Evolutionary conservation across 176 grass and related monocot genomes (phyloP), one percentile per base, ranked within the genome.

Genomic region (Musa troglodytarum): DNA sequence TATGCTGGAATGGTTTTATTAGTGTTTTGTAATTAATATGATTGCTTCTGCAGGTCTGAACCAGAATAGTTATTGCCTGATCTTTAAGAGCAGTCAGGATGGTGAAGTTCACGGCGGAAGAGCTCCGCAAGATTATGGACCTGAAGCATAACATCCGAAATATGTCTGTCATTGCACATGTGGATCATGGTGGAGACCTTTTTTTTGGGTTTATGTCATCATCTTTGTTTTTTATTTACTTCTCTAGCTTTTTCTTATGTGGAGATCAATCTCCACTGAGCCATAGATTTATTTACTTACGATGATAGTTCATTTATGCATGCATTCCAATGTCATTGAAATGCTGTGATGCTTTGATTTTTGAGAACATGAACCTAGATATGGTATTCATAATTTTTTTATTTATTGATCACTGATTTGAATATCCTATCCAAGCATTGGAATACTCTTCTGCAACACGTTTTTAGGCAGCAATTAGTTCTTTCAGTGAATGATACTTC

Each of bases 101-200:
- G 89, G 92, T 96, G 89, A 96, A 96, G 89, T 96, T 96, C 69
- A 96, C 89, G 28, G 89, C 17, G 10, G 92, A 96, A 76, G 92
- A 84, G 89, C 89, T 92, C 68, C 92, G 86, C 12, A n/a, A 62
- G 2, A 96, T 96, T 72, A 96, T 96, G 92, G 92, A 96, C 77
- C 69, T 89, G 58, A 96, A 96, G 54, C 87, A 96, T 51, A 96
- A 96, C 57, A 96, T 91, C 65, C 56, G 92, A 17, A 95, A 95
- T 81, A 95, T 95, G 92, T 95, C 92, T 53, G 92, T 90, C 61
- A 88, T 88, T 88, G 92, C 92, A 58, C 88, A 96, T 81, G 92
- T 96, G 1, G 92, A 96, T 73, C 92, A 96, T 54, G 92, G 92
- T 96, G 88, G 74, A 76, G 51, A 21, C 1, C 9, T 74, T 55